Evolutionary conservation across 1,139 yeast species (phyloP), one percentile per base, ranked within the genome.

Genomic region (Blastobotrys arbuscula): DNA sequence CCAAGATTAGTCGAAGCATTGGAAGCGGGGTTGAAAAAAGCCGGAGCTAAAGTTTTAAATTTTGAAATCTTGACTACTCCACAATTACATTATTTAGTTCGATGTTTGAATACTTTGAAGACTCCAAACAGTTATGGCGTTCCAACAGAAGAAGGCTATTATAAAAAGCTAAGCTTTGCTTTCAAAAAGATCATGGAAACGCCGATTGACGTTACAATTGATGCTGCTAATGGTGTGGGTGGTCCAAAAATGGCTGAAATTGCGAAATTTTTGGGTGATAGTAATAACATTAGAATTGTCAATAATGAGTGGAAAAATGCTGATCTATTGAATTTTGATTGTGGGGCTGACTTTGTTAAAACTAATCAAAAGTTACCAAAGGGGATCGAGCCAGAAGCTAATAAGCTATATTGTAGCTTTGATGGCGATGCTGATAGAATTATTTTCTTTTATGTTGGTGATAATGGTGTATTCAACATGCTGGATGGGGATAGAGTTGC

Each of bases 351-450:
- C 67, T 89, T 69, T 62, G 98, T 92, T 53, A 94, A 92, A 67
- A 87, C 97, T 2, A 79, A 82, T 65, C 97, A 92, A 63, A 75
- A 69, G 52, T 73, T 85, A 44, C 98, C 98, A 6, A 69, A 73
- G 10, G 82, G 81, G 39, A 73, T 85, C 15, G 62, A 69, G 4
- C 63, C 63, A 5, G 60, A 66, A 44, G 55, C 54, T 37, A 60
- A 44, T 45, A 68, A 71, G 55, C 70, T 90, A 45, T 84, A 80
- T 59, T 86, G 95, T 9, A 87, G 96, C 1, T 89, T 88, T 62
- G 98, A 92, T 64, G 99, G 98, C 44, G 99, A 92, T 65, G 98
- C 98, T 3, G 99, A 92, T 65, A 77, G 99, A 60, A 82, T 92
- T 50, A 86, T 92, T 24, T 88, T 89, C 61, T 92, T 88, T 69